Percentiles rank a stretch among this genome's conserved stretches.
Conservation (phyloP, 202 grass and related monocot genomes). For the Cymbopogon flexuosus region DNA sequence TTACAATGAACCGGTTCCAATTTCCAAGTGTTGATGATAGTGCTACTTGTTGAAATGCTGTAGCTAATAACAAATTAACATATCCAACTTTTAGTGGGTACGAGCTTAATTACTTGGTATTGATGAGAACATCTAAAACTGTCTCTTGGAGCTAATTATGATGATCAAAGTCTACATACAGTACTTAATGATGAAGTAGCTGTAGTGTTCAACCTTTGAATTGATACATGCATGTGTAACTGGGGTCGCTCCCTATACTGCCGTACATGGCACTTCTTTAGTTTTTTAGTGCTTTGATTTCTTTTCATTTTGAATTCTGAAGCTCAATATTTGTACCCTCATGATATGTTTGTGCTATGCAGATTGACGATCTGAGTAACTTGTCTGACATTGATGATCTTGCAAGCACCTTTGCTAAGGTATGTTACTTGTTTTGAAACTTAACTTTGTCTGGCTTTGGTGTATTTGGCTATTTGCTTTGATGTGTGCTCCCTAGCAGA, state of each 20-base stretch:
- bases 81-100: constrained; percentile 1
- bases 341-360: constrained; percentile 25
- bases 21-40: background rate
- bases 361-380: constrained; percentile 62
- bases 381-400: constrained; percentile 89
- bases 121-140: background rate
- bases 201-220: background rate
- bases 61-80: constrained; percentile 2
- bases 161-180: background rate
- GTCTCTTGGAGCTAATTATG: background rate
- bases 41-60: background rate
- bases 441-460: background rate
- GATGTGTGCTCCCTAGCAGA: background rate
- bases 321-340: background rate
- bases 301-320: background rate
- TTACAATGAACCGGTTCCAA: background rate
- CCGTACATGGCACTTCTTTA: background rate
- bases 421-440: constrained; percentile 37
- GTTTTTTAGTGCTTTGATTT: background rate
- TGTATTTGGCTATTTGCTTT: constrained; percentile 12
- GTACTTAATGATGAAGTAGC: background rate
- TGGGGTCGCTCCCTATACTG: background rate
- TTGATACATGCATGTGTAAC: background rate
- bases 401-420: constrained; percentile 94
- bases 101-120: background rate